A percentile compares a stretch with the other conserved stretches of the same genome.
phyloP scores from a whole-genome alignment of 2,329 filamentous ascomycete species.

The Apiospora pterosperma region DNA sequence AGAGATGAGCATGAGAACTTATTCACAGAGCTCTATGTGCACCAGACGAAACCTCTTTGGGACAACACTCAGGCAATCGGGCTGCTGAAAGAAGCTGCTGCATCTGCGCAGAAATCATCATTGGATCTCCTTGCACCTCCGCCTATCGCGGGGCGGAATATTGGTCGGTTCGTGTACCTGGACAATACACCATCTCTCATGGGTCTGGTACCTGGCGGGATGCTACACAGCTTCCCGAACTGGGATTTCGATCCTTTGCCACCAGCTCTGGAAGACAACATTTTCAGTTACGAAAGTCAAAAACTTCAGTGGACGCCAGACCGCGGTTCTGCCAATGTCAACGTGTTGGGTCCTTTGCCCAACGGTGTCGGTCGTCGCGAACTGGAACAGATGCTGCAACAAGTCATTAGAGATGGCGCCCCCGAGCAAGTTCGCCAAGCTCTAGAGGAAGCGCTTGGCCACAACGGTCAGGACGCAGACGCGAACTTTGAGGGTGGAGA shows the following conservation, averaged over 20 bases:
- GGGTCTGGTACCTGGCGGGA: conserved; percentile 60
- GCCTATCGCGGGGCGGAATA: conserved; percentile 40
- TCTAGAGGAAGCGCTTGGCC: conserved; percentile 16
- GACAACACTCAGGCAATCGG: conserved; percentile 69
- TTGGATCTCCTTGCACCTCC: conserved; percentile 31
- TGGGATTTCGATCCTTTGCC: conserved; percentile 81
- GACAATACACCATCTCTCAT: conserved; percentile 72
- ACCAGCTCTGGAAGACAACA: conserved; percentile 55
- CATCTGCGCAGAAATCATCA: conserved; percentile 46
- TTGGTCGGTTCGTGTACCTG: conserved; percentile 75
- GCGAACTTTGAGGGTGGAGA: conserved; percentile 10
- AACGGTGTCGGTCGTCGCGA: conserved; percentile 5
- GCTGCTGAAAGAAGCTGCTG: conserved; percentile 68
- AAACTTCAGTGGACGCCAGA: conserved; percentile 38
- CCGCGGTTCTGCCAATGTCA: background rate
- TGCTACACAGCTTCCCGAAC: conserved; percentile 63
- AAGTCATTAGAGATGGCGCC: conserved; percentile 16
- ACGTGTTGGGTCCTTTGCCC: background rate
- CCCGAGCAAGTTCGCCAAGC: conserved; percentile 15
- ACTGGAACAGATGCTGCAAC: conserved; percentile 14
- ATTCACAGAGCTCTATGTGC: conserved; percentile 71
- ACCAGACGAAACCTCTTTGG: conserved; percentile 79
- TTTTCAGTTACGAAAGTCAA: conserved; percentile 43
- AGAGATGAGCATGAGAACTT: conserved; percentile 64
- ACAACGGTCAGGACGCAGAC: conserved; percentile 9